Percentiles rank a stretch among this genome's conserved stretches.
These are phyloP conservation scores for Kodamaea laetipori DNA, from an alignment of 805 yeast species.

Conservation along the genomic window DNA sequence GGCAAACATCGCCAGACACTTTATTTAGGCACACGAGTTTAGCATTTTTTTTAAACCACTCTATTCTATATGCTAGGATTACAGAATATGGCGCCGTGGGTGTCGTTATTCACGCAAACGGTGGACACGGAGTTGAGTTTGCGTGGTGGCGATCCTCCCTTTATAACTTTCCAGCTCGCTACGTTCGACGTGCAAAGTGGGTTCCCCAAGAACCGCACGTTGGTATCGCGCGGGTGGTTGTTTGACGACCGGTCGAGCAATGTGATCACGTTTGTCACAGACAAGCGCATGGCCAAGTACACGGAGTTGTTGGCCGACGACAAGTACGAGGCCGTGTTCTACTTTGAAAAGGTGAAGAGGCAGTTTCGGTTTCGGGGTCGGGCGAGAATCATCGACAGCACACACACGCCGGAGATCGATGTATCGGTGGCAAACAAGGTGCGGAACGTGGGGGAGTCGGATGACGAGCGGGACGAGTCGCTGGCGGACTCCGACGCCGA, in stretches of 20 bases:
- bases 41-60: neutral
- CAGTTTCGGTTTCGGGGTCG: constrained; percentile 76
- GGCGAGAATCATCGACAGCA: constrained; percentile 48
- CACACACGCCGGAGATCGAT: constrained; percentile 34
- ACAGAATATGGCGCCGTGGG: constrained; percentile 68
- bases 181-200: constrained; percentile 55
- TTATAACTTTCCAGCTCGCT: constrained; percentile 65
- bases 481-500: constrained; percentile 9
- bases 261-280: constrained; percentile 69
- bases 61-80: constrained; percentile 31
- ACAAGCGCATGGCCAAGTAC: constrained; percentile 66
- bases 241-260: constrained; percentile 70
- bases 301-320: constrained; percentile 53
- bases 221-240: constrained; percentile 72
- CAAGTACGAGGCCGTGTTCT: constrained; percentile 74
- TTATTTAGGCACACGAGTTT: neutral
- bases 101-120: constrained; percentile 61
- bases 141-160: constrained; percentile 39
- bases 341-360: constrained; percentile 59
- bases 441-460: constrained; percentile 14
- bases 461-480: constrained; percentile 19
- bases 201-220: constrained; percentile 67
- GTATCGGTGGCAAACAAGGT: constrained; percentile 29
- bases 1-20: constrained; percentile 6
- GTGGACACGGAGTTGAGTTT: constrained; percentile 45